Evolutionary conservation across 441 rosid species (phyloP), one percentile per base, ranked within the genome.

Genomic region (Jatropha multifida): DNA sequence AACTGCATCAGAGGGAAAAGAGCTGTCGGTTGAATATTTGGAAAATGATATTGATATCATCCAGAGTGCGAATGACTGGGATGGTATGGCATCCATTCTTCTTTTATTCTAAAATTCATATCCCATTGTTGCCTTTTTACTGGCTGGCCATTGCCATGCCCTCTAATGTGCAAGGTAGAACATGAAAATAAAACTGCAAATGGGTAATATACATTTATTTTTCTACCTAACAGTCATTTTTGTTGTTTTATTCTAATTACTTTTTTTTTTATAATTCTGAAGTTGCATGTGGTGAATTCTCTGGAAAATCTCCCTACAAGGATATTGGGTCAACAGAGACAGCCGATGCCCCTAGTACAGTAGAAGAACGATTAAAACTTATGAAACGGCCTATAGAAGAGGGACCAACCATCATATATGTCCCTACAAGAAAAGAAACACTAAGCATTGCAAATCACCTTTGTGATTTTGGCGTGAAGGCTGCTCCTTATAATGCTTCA

Each of bases 401-500:
- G 74, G 97, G 98, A 61, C 86, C 88, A 2, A 92, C 97, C 49
- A 92, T 94, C 71, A 85, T 92, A 74, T 94, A 94, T 77, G 98
- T 90, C 81, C 97, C 97, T 66, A 91, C 98, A 63, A 87, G 98
- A 79, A 92, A 91, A 79, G 92, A 94, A 83, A 91, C 90, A 68
- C 72, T 91, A 81, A 79, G 80, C 80, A 86, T 92, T 61, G 89
- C 97, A 8, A 85, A 88, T 72, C 87, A 79, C 82, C 92, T 94
- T 55, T 87, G 88, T 81, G 77, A 80, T 52, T 80, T 46, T 73
- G 97, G 95, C 37, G 87, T 92, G 74, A 90, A 86, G 78, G 97
- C 97, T 82, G 97, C 98, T 78, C 97, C 97, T 81, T 92, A 91
- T 77, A 89, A 92, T 86, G 97, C 98, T 65, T 79, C 81, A 80